Base-by-base conservation (phyloP, 2,329 filamentous ascomycete species). In the Huntiella abstrusa region DNA sequence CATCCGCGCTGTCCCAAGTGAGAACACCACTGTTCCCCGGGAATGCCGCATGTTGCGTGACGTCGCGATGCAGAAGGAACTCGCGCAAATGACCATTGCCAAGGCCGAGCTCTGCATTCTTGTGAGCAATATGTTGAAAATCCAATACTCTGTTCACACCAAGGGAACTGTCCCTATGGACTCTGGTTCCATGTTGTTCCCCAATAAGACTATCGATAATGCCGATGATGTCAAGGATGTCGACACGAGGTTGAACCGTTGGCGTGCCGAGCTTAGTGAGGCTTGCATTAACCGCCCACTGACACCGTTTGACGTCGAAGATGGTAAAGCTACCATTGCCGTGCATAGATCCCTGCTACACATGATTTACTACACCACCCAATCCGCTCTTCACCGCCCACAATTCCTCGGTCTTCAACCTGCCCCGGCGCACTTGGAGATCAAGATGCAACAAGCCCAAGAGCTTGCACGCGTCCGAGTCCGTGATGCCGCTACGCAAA, bases 291-390 rank as follows among this genome's bases (percentile, higher is more conserved):
- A 91, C 54, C 66, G 70, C 12, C 64, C 66, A 4, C 60, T 76
- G 15, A 69, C 65, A 33, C 61, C 65, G 10, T 57, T 68, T 48
- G 78, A 78, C 50, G 60, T 75, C 43, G 68, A 73, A 45, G 69
- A 76, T 13, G 77, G 77, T 33, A 68, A 70, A 35, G 68, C 75
- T 3, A 74, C 73, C 5, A 55, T 75, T 43, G 69, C 70, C 0
- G 67, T 94, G 2, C 85, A 94, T 58, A 75, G 83, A 41, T 83
- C 83, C n/a, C 68, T 95, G 15, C 66, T 96, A 33, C 85, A 93
- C 60, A 92, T 95, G 80, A 77, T 94, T 2, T 94, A 92, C 61
- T 83, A 86, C 60, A 92, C 88, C 2, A 92, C 87, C 0, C 71
- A 92, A 13, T 94, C 85, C 45, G 88, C 88, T 3, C 69, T 96